These are phyloP conservation scores for Rhodosporidiobolus sp. DNA, from an alignment of 768 basidiomycete genomes.

Conservation along the genomic window DNA sequence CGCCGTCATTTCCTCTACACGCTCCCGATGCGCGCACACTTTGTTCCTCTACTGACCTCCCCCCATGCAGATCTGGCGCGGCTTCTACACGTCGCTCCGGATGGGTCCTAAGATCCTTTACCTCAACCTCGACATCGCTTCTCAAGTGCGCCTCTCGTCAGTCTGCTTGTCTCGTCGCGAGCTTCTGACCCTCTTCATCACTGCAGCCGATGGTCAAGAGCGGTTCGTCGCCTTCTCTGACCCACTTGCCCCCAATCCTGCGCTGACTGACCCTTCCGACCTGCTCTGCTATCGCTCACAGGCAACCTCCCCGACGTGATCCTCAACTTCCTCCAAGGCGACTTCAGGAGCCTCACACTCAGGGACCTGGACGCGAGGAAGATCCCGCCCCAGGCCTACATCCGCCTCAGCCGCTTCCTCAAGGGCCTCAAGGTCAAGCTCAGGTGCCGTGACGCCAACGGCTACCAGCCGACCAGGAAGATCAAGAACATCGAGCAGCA, in stretches of 20 bases:
- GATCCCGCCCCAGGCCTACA: constrained; percentile 2
- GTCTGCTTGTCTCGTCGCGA: not conserved
- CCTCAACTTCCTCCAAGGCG: constrained; percentile 19
- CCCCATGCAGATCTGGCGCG: constrained; percentile 33
- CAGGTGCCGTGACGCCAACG: constrained; percentile 17
- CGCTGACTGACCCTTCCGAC: not conserved
- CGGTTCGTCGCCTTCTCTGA: too few species aligned
- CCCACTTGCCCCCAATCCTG: too few species aligned
- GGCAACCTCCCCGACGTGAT: constrained; percentile 31
- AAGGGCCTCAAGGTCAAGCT: constrained; percentile 19
- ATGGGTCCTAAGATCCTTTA: constrained; percentile 3
- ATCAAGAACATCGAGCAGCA: not conserved
- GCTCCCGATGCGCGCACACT: too few species aligned
- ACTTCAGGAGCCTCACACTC: not conserved
- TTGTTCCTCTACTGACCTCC: too few species aligned
- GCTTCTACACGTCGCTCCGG: constrained; percentile 31
- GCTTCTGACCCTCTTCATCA: not conserved
- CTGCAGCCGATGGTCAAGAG: constrained; percentile 12
- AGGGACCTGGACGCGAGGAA: constrained; percentile 2
- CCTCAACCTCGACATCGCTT: constrained; percentile 25
- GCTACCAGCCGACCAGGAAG: constrained; percentile 5
- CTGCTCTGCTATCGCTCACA: constrained; percentile 5
- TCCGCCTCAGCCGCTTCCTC: constrained; percentile 13
- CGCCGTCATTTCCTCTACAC: too few species aligned
- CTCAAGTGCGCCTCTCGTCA: not conserved